Base-by-base conservation (phyloP, 169 alveolate species). In the Eimeria sp. region DNA sequence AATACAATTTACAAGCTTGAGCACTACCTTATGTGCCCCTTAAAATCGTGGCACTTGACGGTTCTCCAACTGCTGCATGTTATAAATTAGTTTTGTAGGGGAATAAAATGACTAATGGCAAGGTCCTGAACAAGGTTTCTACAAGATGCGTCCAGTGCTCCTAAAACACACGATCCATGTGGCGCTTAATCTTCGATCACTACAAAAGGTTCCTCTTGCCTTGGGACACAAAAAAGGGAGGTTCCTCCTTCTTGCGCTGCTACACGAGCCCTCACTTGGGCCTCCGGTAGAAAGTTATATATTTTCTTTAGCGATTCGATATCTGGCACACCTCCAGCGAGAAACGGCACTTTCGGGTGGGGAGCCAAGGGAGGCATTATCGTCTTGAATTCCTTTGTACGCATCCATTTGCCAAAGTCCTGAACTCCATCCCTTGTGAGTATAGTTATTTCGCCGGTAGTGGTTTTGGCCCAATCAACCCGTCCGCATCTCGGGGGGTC, bases 351-450 rank as follows among this genome's bases (percentile, higher is more conserved):
- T 43, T 27, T 77, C 37, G 87, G 87, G 52, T 77, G 87, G 62
- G 87, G 87, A 25, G 87, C 87, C 87, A 77, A 49, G 11, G 87
- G 87, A 1, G 87, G 87, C 87, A 77, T 77, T 43, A 77, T 43
- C 87, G 10, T 43, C 37, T 49, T 77, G 87, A 77, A 77, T 43
- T 77, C 87, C 64, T 77, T 77, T 25, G 87, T 77, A 77, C 60
- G 87, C 87, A 77, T 77, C 87, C 87, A 77, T 43, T 49, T 27
- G 60, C 46, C 64, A 77, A 77, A 77, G 23, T 8, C 25, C 87
- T 77, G 58, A 16, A 77, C 64, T 40, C 87, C 87, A 46, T 49
- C 62, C 43, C 87, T 77, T 33, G 87, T 77, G 87, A 77, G 87
- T 46, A 77, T 77, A 46, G 87, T 77, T 77, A 77, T 23, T 77